Evolutionary conservation across 352 stramenopile genomes (phyloP), one percentile per base, ranked within the genome.

Genomic region (Pythium sukuiense): DNA sequence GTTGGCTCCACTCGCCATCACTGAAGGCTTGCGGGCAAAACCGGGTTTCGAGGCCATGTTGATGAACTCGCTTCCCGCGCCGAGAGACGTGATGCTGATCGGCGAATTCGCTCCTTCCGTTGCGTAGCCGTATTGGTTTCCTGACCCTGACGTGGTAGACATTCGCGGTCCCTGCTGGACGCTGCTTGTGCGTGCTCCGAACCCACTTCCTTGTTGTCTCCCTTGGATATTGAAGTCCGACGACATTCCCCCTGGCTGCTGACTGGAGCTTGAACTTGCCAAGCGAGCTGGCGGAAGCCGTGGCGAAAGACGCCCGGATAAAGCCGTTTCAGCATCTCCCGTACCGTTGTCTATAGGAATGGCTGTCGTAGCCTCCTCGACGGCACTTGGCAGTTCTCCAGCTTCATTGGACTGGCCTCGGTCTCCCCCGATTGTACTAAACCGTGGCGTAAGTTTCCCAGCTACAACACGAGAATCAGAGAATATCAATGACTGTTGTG

Each of bases 1-100:
- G 11, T n/a, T 45, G 3, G n/a, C 14, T 3, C 46, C 55, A 16
- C n/a, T 33, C 1, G 29, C 41, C 7, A 61, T 24, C 27, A 32
- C 54, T 12, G 65, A 68, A 6, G 45, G 60, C 20, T 66, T 79
- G n/a, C 27, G 24, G 3, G 46, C 53, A 8, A 70, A 65, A 14
- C 61, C 67, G 1, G 69, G 55, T 20, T 57, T 70, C 1, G 60
- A 37, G 11, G 65, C 70, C 56, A 77, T 76, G 57, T 73, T 76
- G 32, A 72, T 48, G 27, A 69, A 76, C 20, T 76, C 58, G 13
- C 39, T 67, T 32, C 61, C 54, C 0, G 30, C 26, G 3, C 55
- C 62, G 54, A 71, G 39, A 3, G 65, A 72, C 4, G 55, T 49
- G 32, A 69, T 66, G 9, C 55, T 63, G 24, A 72, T 61, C 0